phyloP scores from a whole-genome alignment of 2,329 filamentous ascomycete genomes.

The Paecilomyces variotii region DNA sequence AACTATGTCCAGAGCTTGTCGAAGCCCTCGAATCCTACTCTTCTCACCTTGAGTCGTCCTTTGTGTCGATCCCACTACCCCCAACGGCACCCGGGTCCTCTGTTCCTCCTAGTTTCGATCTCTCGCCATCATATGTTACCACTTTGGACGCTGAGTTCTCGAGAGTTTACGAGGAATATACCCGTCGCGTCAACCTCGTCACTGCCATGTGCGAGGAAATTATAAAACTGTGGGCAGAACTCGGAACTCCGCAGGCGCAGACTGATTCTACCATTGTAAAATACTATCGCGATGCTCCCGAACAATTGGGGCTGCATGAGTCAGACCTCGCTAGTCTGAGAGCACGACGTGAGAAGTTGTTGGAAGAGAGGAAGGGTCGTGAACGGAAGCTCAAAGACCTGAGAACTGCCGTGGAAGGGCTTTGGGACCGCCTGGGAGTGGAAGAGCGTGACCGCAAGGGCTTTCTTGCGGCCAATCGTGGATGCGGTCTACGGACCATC shows the following conservation, averaged over 20 bases:
- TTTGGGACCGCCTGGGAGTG: constrained; percentile 83
- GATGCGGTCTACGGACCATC: constrained; percentile 82
- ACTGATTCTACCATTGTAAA: constrained; percentile 83
- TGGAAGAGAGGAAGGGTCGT: constrained; percentile 79
- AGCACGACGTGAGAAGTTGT: constrained; percentile 68
- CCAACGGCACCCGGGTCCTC: constrained; percentile 70
- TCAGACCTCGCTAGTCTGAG: constrained; percentile 71
- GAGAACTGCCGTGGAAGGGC: constrained; percentile 64
- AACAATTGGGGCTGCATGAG: constrained; percentile 86
- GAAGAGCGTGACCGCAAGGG: constrained; percentile 74
- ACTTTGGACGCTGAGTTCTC: constrained; percentile 86
- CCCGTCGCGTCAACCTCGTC: constrained; percentile 68
- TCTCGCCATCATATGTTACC: constrained; percentile 83
- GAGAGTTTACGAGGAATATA: constrained; percentile 94
- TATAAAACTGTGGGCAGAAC: constrained; percentile 90
- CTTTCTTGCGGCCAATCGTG: constrained; percentile 80
- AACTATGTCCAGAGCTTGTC: constrained; percentile 63
- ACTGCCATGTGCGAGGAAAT: constrained; percentile 71
- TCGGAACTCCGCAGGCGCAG: constrained; percentile 88
- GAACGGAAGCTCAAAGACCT: constrained; percentile 73
- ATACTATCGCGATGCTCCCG: constrained; percentile 79
- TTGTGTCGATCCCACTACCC: constrained; percentile 76
- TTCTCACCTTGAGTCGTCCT: constrained; percentile 83
- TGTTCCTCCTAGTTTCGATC: constrained; percentile 75
- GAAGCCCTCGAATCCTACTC: constrained; percentile 93